phyloP scores from a whole-genome alignment of 75 land plant genomes.

The Gnetum montanum region DNA sequence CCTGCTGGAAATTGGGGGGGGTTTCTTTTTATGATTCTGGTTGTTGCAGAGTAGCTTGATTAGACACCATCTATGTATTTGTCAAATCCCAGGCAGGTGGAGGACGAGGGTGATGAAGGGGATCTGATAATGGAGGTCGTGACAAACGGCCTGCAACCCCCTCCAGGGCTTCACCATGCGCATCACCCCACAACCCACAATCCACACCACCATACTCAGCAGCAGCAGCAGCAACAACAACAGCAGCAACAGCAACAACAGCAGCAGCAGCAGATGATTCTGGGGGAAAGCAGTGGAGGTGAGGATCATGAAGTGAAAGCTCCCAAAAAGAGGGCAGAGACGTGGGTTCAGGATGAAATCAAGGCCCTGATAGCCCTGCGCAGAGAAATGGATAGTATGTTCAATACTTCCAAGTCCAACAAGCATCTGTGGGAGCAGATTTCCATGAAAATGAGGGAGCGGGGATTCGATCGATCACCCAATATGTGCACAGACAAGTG shows the following conservation, averaged over 20 bases:
- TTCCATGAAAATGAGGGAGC: slow-evolving; percentile 84
- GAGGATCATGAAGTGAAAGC: slow-evolving; percentile 54
- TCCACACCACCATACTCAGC: neutral
- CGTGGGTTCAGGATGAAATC: slow-evolving; percentile 97
- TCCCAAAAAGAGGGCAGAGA: slow-evolving; percentile 96
- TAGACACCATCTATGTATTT: slow-evolving; percentile 57
- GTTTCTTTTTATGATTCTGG: too few species aligned
- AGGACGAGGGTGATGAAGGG: slow-evolving; percentile 25
- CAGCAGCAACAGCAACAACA: slow-evolving; percentile 24
- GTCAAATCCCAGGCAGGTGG: slow-evolving; percentile 35
- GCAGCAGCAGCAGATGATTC: slow-evolving; percentile 36
- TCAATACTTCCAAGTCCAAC: slow-evolving; percentile 95
- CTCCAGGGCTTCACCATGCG: slow-evolving; percentile 7
- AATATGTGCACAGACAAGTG: slow-evolving; percentile 99
- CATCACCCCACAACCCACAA: slow-evolving; percentile 8
- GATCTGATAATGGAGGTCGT: slow-evolving; percentile 44
- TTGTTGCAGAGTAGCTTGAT: too few species aligned
- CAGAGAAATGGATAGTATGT: slow-evolving; percentile 68
- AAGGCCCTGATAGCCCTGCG: slow-evolving; percentile 54
- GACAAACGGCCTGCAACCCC: slow-evolving; percentile 24
- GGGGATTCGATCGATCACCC: slow-evolving; percentile 88
- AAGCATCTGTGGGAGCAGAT: slow-evolving; percentile 98
- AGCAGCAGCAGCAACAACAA: slow-evolving; percentile 13
- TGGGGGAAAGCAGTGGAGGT: slow-evolving; percentile 34
- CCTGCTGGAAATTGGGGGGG: too few species aligned